Percentiles rank a stretch among this genome's conserved stretches.
These are phyloP conservation scores for Cordyceps farinosa DNA, from an alignment of 2,329 filamentous ascomycete species.

Conservation along the genomic window DNA sequence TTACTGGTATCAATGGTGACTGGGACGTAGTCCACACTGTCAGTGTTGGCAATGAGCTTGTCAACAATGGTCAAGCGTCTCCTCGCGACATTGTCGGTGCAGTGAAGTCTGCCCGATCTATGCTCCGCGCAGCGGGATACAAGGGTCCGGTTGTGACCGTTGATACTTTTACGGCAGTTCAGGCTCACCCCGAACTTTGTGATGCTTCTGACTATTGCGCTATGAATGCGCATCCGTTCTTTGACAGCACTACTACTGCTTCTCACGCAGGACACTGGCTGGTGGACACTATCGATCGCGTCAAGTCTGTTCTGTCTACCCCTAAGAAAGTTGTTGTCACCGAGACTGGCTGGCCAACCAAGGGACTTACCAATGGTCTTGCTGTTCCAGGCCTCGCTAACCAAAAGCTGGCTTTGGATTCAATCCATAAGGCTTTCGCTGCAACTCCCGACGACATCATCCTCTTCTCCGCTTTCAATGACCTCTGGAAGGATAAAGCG, in stretches of 20 bases:
- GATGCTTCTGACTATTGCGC: slow-evolving; percentile 72
- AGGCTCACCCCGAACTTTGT: slow-evolving; percentile 66
- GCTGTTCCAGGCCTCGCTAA: slow-evolving; percentile 68
- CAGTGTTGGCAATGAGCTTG: slow-evolving; percentile 75
- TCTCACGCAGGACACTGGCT: slow-evolving; percentile 65
- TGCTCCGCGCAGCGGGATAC: slow-evolving; percentile 62
- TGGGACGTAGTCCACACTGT: slow-evolving; percentile 70
- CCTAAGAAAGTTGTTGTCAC: slow-evolving; percentile 67
- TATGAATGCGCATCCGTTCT: slow-evolving; percentile 81
- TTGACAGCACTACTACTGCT: slow-evolving; percentile 61
- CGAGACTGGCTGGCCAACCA: slow-evolving; percentile 80
- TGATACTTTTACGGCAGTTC: slow-evolving; percentile 71
- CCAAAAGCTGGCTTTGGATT: slow-evolving; percentile 62
- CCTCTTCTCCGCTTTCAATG: slow-evolving; percentile 77
- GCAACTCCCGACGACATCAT: slow-evolving; percentile 52
- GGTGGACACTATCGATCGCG: slow-evolving; percentile 46
- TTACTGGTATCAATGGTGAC: slow-evolving; percentile 54
- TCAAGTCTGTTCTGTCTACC: slow-evolving; percentile 41
- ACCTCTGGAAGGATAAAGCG: slow-evolving; percentile 69
- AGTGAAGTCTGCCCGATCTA: slow-evolving; percentile 53
- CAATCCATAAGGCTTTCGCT: slow-evolving; percentile 59
- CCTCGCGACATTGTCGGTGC: slow-evolving; percentile 54
- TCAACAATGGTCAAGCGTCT: slow-evolving; percentile 59
- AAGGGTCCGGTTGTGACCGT: slow-evolving; percentile 72
- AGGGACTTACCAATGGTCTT: slow-evolving; percentile 60